phyloP scores from a whole-genome alignment of 2,329 filamentous ascomycete genomes.

The Beauveria bassiana region DNA sequence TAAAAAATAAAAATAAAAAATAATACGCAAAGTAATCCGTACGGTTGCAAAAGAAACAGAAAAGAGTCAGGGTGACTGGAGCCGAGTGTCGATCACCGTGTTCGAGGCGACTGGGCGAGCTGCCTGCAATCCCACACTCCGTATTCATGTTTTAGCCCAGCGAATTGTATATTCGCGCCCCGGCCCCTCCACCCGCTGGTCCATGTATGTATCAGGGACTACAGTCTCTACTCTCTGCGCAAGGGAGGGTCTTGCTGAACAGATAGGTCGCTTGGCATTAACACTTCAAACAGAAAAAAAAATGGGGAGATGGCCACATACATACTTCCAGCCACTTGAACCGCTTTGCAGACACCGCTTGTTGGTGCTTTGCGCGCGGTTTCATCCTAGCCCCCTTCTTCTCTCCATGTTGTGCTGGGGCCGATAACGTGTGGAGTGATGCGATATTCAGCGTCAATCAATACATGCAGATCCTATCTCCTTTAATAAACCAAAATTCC shows the following conservation, averaged over 20 bases:
- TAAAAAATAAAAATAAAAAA: no score
- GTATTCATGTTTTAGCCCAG: no score
- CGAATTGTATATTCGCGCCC: no score
- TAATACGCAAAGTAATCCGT: not conserved
- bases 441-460: not conserved
- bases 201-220: no score
- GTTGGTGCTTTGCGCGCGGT: not conserved
- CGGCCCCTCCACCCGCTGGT: no score
- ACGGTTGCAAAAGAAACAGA: not conserved
- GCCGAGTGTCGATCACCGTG: not conserved
- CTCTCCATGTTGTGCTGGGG: not conserved
- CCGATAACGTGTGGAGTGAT: not conserved
- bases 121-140: not conserved
- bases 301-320: not conserved
- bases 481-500: not conserved
- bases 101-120: not conserved
- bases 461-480: not conserved
- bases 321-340: not conserved
- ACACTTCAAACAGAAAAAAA: not conserved
- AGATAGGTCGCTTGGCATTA: not conserved
- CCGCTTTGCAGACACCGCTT: slow-evolving; percentile 2
- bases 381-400: not conserved
- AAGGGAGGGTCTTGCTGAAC: no score
- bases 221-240: not conserved
- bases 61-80: not conserved